Evolutionary conservation across 768 basidiomycete genomes (phyloP).

Genomic region (Amanita rimosa): DNA sequence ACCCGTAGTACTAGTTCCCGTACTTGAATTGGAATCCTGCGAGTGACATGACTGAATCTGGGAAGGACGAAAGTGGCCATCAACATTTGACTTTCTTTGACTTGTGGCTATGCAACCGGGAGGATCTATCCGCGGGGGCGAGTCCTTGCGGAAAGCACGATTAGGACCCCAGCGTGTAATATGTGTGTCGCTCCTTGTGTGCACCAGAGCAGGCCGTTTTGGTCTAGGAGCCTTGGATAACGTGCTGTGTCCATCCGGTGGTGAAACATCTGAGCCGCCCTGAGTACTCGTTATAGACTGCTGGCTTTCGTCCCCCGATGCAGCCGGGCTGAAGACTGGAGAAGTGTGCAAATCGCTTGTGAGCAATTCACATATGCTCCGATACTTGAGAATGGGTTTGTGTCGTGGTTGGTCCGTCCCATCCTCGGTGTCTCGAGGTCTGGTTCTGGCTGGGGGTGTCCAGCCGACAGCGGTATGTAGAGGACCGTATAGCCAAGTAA

Average conservation of each 20-base stretch:
- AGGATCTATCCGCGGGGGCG: slow-evolving; percentile 55
- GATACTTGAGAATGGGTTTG: slow-evolving; percentile 95
- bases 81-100: slow-evolving; percentile 13
- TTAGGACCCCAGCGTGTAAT: slow-evolving; percentile 45
- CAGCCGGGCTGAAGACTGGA: slow-evolving; percentile 49
- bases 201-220: slow-evolving; percentile 51
- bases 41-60: slow-evolving; percentile 5
- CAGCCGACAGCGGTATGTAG: slow-evolving; percentile 90
- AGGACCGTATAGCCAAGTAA: slow-evolving; percentile 98
- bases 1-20: slow-evolving; percentile 12
- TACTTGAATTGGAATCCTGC: slow-evolving; percentile 23
- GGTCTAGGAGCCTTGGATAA: slow-evolving; percentile 3
- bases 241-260: neutral
- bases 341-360: slow-evolving; percentile 57
- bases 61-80: neutral
- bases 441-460: slow-evolving; percentile 53
- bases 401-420: slow-evolving; percentile 14
- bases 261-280: neutral
- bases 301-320: slow-evolving; percentile 40
- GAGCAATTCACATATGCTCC: slow-evolving; percentile 85
- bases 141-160: slow-evolving; percentile 46
- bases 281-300: neutral
- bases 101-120: slow-evolving; percentile 13
- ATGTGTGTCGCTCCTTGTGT: slow-evolving; percentile 86
- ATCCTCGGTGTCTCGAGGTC: slow-evolving; percentile 35